Conservation (phyloP, 148 eudicot species). For the Rhododendron henanense region DNA sequence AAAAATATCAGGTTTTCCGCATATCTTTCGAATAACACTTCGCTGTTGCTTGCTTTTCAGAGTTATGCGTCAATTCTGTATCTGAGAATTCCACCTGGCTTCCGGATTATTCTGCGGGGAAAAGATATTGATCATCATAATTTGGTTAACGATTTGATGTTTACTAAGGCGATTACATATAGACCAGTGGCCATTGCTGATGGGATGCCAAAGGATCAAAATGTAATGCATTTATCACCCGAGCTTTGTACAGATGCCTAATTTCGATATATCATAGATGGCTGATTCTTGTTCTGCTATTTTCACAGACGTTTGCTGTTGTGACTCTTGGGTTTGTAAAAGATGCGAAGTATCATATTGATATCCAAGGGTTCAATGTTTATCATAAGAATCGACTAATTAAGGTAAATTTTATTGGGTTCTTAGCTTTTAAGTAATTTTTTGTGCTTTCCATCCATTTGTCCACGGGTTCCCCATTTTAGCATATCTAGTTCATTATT, state of each 20-base stretch:
- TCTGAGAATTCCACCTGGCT: conserved; percentile 65
- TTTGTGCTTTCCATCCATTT: background rate
- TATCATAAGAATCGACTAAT: conserved; percentile 96
- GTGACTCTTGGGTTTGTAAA: conserved; percentile 93
- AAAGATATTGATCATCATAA: conserved; percentile 81
- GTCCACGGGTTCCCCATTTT: background rate
- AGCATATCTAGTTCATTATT: background rate
- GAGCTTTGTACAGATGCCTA: background rate
- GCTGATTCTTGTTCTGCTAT: background rate
- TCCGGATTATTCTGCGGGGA: conserved; percentile 78
- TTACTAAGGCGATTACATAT: conserved; percentile 57
- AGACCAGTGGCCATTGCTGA: conserved; percentile 59
- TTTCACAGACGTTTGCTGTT: conserved; percentile 64
- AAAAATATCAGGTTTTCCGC: background rate
- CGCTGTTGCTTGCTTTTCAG: conserved; percentile 39
- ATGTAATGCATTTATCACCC: conserved; percentile 40
- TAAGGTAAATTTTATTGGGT: conserved; percentile 45
- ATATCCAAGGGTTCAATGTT: conserved; percentile 96
- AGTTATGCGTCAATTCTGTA: conserved; percentile 89
- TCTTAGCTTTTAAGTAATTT: background rate
- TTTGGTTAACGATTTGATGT: conserved; percentile 82
- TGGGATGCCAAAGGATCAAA: conserved; percentile 47
- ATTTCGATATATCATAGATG: background rate
- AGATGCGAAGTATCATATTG: conserved; percentile 81
- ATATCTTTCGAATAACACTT: background rate